Evolutionary conservation across 2,329 filamentous ascomycete species (phyloP).

Genomic region (Cladophialophora immunda): DNA sequence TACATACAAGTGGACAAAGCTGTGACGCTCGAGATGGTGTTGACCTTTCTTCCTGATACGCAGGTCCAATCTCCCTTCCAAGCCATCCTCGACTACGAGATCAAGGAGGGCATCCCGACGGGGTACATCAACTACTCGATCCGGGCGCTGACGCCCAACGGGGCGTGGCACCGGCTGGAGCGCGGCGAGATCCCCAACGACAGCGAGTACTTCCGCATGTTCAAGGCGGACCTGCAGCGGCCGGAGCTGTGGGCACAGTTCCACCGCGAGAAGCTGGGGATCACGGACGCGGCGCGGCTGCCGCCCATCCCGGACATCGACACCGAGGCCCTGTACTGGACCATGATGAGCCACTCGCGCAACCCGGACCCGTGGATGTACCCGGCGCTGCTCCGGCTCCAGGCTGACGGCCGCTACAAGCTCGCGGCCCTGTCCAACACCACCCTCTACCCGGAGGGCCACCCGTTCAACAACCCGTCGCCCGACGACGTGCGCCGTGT

Average conservation of each 20-base stretch:
- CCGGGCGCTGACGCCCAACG: conserved; percentile 76
- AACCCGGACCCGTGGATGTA: conserved; percentile 86
- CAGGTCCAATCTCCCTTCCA: conserved; percentile 92
- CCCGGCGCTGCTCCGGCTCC: conserved; percentile 77
- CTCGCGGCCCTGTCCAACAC: conserved; percentile 91
- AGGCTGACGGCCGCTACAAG: conserved; percentile 70
- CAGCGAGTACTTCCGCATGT: conserved; percentile 75
- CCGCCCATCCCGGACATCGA: conserved; percentile 78
- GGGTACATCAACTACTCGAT: conserved; percentile 95
- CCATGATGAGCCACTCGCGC: conserved; percentile 82
- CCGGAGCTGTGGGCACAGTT: conserved; percentile 73
- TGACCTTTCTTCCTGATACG: neutral
- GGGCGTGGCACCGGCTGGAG: conserved; percentile 89
- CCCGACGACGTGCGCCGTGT: conserved; percentile 67
- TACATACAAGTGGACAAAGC: neutral
- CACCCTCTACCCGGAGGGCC: conserved; percentile 79
- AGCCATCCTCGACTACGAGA: conserved; percentile 90
- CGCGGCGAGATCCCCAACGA: conserved; percentile 82
- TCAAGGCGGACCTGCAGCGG: conserved; percentile 76
- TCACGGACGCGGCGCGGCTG: conserved; percentile 42
- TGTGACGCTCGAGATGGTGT: neutral
- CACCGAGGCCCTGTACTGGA: conserved; percentile 81
- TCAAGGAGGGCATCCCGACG: conserved; percentile 75
- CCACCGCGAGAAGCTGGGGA: conserved; percentile 47
- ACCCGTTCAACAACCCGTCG: conserved; percentile 67